These are phyloP conservation scores for Xylariaceae sp. DNA, from an alignment of 2,329 filamentous ascomycete genomes.

Conservation along the genomic window DNA sequence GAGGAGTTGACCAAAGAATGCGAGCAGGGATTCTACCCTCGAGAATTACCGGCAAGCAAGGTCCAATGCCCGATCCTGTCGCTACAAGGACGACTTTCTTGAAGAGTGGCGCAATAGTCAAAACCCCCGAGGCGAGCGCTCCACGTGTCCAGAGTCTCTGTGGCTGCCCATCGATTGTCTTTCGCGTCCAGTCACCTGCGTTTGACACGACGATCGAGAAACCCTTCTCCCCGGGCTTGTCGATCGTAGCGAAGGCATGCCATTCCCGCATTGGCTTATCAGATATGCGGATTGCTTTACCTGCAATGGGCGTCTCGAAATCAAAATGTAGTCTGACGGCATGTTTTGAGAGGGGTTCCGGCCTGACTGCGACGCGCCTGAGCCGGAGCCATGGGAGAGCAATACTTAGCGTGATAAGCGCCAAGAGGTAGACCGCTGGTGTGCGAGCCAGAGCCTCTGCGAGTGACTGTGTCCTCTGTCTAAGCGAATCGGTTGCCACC, in stretches of 20 bases:
- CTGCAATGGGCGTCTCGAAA: conserved; percentile 64
- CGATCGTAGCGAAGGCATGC: conserved; percentile 78
- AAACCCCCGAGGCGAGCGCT: conserved; percentile 70
- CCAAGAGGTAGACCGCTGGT: conserved; percentile 70
- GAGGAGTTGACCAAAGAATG: conserved; percentile 72
- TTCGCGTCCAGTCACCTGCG: conserved; percentile 76
- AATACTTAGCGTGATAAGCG: conserved; percentile 68
- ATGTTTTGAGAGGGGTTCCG: conserved; percentile 73
- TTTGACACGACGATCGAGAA: conserved; percentile 76
- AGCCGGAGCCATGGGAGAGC: conserved; percentile 77
- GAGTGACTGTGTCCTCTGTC: conserved; percentile 36
- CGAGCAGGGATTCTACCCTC: conserved; percentile 59
- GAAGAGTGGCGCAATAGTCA: conserved; percentile 72
- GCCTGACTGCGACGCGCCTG: conserved; percentile 68
- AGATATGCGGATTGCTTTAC: conserved; percentile 66
- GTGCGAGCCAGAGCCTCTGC: conserved; percentile 47
- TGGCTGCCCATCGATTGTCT: conserved; percentile 67
- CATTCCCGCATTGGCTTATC: conserved; percentile 71
- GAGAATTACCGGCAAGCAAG: conserved; percentile 42
- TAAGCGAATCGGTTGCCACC: conserved; percentile 56
- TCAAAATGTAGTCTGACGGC: conserved; percentile 74
- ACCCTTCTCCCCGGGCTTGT: conserved; percentile 51
- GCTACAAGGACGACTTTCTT: conserved; percentile 69
- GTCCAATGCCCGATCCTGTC: conserved; percentile 77
- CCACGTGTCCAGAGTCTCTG: conserved; percentile 72